Evolutionary conservation across 768 basidiomycete species (phyloP).

Genomic region (Postia placenta): DNA sequence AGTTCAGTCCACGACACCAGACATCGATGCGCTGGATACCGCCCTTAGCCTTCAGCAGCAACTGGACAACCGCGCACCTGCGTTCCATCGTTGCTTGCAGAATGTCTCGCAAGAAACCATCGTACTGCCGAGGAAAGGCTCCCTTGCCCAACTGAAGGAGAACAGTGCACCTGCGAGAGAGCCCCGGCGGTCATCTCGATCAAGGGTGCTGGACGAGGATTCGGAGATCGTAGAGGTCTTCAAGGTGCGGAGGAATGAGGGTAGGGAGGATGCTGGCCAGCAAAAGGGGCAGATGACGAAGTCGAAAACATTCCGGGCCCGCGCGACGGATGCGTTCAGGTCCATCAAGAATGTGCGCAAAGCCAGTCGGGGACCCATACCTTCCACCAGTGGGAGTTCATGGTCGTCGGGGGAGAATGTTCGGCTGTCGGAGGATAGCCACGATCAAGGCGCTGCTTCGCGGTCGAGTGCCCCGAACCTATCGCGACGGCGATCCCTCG

Average conservation of each 20-base stretch:
- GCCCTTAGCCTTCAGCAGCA: slow-evolving; percentile 24
- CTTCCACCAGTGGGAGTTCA: slow-evolving; percentile 3
- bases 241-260: slow-evolving; percentile 27
- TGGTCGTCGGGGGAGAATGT: slow-evolving; percentile 6
- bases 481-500: slow-evolving; percentile 19
- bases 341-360: slow-evolving; percentile 30
- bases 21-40: slow-evolving; percentile 24
- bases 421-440: background rate
- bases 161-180: slow-evolving; percentile 3
- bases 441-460: slow-evolving; percentile 9
- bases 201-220: slow-evolving; percentile 17
- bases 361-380: slow-evolving; percentile 8
- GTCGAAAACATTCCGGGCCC: slow-evolving; percentile 27
- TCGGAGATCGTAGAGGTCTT: slow-evolving; percentile 31
- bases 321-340: slow-evolving; percentile 28
- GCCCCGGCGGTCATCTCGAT: slow-evolving; percentile 3
- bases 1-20: slow-evolving; percentile 19
- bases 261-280: slow-evolving; percentile 19
- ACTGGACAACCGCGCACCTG: slow-evolving; percentile 24
- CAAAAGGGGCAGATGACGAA: slow-evolving; percentile 19
- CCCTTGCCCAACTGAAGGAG: slow-evolving; percentile 9
- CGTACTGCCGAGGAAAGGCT: slow-evolving; percentile 22
- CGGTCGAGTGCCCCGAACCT: slow-evolving; percentile 17
- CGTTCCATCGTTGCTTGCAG: slow-evolving; percentile 19
- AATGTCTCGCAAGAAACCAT: slow-evolving; percentile 22